Evolutionary conservation across 139 green algal genomes (phyloP), one percentile per base, ranked within the genome.

Genomic region (Parachlorella kessleri): DNA sequence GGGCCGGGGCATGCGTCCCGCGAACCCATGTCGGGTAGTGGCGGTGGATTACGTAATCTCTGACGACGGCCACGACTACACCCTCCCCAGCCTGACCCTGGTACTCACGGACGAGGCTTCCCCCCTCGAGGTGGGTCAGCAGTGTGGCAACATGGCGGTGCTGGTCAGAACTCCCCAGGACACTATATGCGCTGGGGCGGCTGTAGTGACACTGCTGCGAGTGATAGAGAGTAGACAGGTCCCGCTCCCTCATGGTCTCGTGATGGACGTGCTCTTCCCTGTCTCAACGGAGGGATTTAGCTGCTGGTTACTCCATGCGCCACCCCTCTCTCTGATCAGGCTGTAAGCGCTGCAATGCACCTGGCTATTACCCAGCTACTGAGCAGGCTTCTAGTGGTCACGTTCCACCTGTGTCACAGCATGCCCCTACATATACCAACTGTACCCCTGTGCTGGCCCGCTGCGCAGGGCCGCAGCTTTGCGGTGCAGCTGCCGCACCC

Each of bases 401-500:
- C 1, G 23, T 54, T 9, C 3, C 23, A 9, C 8, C 3, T 6
- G 2, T 35, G 41, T 41, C 66, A 21, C 21, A 48, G 35, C n/a
- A 36, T 36, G 5, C 42, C 35, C 3, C 66, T 6, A 5, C 67
- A 8, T 30, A 3, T 6, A 23, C 36, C 23, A 38, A 26, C 14
- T 39, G 4, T 14, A 6, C 41, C 38, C 3, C 35, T 40, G 30
- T 21, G 32, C 55, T 39, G 4, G 24, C 4, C 21, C 30, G 10
- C 10, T n/a, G 70, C 72, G 65, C 75, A 72, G 66, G 77, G 64
- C 67, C 55, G 53, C 3, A 66, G 54, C 53, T 93, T 94, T 63
- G 41, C 73, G 0, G 81, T 95, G 30, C 84, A 91, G 36, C 64
- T 95, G 59, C 86, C 86, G 0, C 75, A 82, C 0, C 85, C 91